phyloP scores from a whole-genome alignment of 495 filamentous ascomycete genomes.

The Amphirosellinia nigrospora region DNA sequence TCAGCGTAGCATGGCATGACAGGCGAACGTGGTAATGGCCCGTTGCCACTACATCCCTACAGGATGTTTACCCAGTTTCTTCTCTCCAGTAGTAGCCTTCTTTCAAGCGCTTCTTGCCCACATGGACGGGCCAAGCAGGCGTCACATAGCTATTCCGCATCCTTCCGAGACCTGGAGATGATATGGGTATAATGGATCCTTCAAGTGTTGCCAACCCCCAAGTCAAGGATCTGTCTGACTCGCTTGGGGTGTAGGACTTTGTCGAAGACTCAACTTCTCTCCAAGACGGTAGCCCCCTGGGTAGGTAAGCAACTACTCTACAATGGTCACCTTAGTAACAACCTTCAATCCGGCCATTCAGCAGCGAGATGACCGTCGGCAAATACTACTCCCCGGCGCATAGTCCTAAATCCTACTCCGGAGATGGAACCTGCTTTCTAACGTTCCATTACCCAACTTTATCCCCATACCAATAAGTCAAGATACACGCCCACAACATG shows the following conservation, averaged over 20 bases:
- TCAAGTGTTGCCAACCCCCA: neutral
- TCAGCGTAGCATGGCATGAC: conserved; percentile 8
- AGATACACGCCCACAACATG: neutral
- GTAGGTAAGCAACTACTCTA: neutral
- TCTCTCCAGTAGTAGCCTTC: neutral
- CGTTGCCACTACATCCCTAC: neutral
- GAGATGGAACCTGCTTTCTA: neutral
- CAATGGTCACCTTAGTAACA: neutral
- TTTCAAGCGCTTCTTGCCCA: neutral
- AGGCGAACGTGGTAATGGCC: conserved; percentile 10
- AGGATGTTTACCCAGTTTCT: neutral
- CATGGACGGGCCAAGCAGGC: neutral
- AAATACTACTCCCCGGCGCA: conserved; percentile 5
- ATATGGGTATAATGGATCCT: neutral
- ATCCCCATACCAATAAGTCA: neutral
- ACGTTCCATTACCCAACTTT: neutral
- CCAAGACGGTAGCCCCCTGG: neutral
- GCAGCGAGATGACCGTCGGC: neutral
- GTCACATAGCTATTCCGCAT: neutral
- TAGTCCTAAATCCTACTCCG: neutral
- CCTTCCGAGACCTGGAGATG: neutral
- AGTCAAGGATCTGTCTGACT: neutral
- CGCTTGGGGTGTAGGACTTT: conserved; percentile 8
- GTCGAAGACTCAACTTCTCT: neutral
- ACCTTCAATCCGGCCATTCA: neutral